phyloP scores from a whole-genome alignment of 2,329 filamentous ascomycete species.

The Cladosporium austrohemisphaericum region DNA sequence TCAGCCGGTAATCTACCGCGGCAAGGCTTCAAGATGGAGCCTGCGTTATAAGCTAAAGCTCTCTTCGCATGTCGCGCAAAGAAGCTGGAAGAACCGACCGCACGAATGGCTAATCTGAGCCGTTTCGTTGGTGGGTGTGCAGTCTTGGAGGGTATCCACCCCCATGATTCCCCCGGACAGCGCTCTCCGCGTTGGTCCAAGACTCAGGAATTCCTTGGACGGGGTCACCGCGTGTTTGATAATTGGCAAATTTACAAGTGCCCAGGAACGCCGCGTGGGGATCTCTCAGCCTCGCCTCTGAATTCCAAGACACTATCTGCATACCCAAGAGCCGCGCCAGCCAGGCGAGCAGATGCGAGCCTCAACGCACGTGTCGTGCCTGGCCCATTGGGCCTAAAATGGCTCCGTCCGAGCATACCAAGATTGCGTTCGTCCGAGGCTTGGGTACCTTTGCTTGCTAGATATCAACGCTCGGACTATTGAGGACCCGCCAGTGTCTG shows the following conservation, averaged over 20 bases:
- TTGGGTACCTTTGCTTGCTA: neutral
- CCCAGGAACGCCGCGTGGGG: slow-evolving; percentile 3
- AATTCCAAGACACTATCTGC: slow-evolving; percentile 1
- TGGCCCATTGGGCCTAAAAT: neutral
- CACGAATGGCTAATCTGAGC: neutral
- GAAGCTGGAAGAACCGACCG: neutral
- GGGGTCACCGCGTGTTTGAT: neutral
- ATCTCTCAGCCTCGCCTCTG: slow-evolving; percentile 4
- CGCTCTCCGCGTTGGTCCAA: slow-evolving; percentile 4
- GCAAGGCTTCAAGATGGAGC: neutral
- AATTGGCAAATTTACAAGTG: neutral
- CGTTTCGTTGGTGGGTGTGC: neutral
- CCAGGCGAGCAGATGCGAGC: slow-evolving; percentile 8
- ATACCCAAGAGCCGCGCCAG: slow-evolving; percentile 1
- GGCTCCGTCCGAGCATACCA: slow-evolving; percentile 2
- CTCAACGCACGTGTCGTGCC: slow-evolving; percentile 8
- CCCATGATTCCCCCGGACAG: neutral
- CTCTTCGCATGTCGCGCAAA: neutral
- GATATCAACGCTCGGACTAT: slow-evolving; percentile 7
- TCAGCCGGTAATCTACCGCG: too few relatives aligned
- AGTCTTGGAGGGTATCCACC: too few relatives aligned
- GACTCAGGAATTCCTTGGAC: neutral
- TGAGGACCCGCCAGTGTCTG: neutral
- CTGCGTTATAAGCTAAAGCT: neutral
- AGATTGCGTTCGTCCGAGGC: slow-evolving; percentile 14